These are phyloP conservation scores for Iberis amara DNA, from an alignment of 441 rosid genomes.

Conservation along the genomic window DNA sequence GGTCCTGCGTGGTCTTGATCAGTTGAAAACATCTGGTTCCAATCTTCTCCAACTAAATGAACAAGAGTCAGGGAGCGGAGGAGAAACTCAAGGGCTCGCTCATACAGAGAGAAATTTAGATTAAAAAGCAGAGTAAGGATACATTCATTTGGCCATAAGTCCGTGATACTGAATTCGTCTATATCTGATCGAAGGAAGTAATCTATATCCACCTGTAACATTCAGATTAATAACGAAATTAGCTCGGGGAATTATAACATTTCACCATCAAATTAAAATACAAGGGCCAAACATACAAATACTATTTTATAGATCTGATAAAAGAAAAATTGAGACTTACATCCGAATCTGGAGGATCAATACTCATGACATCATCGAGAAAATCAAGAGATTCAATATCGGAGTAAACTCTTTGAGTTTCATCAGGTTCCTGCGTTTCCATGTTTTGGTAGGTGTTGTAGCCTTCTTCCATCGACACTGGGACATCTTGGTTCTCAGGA, in stretches of 20 bases:
- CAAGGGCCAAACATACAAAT: too few species aligned
- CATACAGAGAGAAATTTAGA: constrained; percentile 1
- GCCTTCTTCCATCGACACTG: constrained; percentile 38
- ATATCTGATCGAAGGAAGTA: constrained; percentile 95
- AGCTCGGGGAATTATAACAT: constrained; percentile 6
- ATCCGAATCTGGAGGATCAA: constrained; percentile 83
- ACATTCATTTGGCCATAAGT: constrained; percentile 83
- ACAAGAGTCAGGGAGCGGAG: constrained; percentile 27
- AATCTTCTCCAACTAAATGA: constrained; percentile 48
- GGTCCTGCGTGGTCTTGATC: constrained; percentile 43
- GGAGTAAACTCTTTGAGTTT: constrained; percentile 43
- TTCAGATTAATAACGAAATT: constrained; percentile 3
- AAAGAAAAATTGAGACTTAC: constrained; percentile 43
- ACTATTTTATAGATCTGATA: too few species aligned
- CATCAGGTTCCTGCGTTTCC: constrained; percentile 48
- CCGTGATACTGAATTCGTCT: constrained; percentile 77
- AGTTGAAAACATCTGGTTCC: constrained; percentile 56
- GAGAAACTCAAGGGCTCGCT: too few species aligned
- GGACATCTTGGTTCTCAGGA: constrained; percentile 43
- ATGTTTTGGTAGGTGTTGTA: constrained; percentile 48
- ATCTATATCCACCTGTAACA: constrained; percentile 72
- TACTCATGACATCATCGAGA: constrained; percentile 87
- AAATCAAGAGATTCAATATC: constrained; percentile 69
- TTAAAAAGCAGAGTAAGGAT: constrained; percentile 40
- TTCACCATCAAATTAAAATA: too few species aligned